Base-by-base conservation (phyloP, 1,284 basidiomycete genomes). In the Porodaedalea pini region DNA sequence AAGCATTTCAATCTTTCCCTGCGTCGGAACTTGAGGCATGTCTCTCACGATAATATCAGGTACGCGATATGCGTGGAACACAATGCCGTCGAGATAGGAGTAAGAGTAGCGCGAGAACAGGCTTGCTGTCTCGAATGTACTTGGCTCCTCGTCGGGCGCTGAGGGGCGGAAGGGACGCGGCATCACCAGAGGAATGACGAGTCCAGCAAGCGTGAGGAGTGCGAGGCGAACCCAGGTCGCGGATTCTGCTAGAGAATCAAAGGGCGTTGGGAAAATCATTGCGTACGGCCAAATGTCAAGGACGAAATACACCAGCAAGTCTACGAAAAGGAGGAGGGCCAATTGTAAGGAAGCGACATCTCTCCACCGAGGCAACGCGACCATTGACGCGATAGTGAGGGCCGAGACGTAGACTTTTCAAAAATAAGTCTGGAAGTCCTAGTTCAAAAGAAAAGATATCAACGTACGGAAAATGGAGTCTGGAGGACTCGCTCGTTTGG, bases 221-320 rank as follows among this genome's bases (percentile, higher is more conserved):
- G 72, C 52, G 67, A 73, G 53, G 59, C 73, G 72, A 1, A 61
- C 57, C 73, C 73, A 76, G 3, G 75, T 63, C 17, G 73, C 36
- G 19, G 63, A 49, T 13, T 73, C 72, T 41, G 74, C 71, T 2
- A 64, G 54, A n/a, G 65, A 60, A 61, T 84, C 81, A 1, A 69
- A 63, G 0, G 79, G 76, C 3, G 47, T 50, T 4, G 75, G 67
- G 34, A 71, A 67, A 61, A 67, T 76, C 0, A 79, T 80, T 21
- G 74, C 64, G 5, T 80, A 62, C 0, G 82, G 82, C 67, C 73
- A 78, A 23, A 82, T 61, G 63, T 84, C 78, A 43, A 80, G 74
- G 61, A 79, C 80, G 11, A 69, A 67, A 64, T 76, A 82, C 0
- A 81, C 68, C 2, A 54, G 64, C 63, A 75, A 78, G 0, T 72